These are phyloP conservation scores for Lithospermum erythrorhizon DNA, from an alignment of 257 asterid genomes.

Conservation along the genomic window DNA sequence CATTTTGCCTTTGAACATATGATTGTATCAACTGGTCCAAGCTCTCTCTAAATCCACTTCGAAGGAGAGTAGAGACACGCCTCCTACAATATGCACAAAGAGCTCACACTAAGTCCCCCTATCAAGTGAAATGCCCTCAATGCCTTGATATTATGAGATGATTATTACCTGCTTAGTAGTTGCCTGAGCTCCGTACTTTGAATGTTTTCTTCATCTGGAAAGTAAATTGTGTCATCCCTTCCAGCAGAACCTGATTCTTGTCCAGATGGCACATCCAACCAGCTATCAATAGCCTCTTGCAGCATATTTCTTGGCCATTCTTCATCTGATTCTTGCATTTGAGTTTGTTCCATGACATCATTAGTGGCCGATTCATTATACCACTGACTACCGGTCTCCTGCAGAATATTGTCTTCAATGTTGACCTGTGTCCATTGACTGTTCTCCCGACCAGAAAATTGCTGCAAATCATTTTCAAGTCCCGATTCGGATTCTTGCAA, in stretches of 20 bases:
- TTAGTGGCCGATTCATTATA: conserved; percentile 27
- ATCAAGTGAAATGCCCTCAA: neutral
- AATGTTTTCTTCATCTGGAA: conserved; percentile 51
- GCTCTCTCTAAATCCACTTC: conserved; percentile 72
- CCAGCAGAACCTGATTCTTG: conserved; percentile 32
- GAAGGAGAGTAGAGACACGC: conserved; percentile 75
- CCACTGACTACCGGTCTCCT: conserved; percentile 26
- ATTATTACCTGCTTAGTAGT: conserved; percentile 60
- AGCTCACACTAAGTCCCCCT: neutral
- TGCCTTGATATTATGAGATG: neutral
- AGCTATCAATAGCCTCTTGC: conserved; percentile 57
- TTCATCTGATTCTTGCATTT: conserved; percentile 29
- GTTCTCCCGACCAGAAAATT: conserved; percentile 13
- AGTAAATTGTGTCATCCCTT: conserved; percentile 31
- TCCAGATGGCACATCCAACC: conserved; percentile 56
- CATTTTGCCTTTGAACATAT: conserved; percentile 54
- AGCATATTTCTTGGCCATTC: conserved; percentile 16
- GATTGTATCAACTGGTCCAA: conserved; percentile 63
- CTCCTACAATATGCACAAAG: conserved; percentile 39
- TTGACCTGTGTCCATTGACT: conserved; percentile 23
- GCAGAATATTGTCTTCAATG: conserved; percentile 27
- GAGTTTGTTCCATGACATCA: conserved; percentile 30
- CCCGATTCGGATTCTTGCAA: conserved; percentile 22
- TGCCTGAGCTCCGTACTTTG: conserved; percentile 64
- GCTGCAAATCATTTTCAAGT: conserved; percentile 29